Conservation (phyloP, 306 rosid genomes). For the Chamaecrista fasciculata region DNA sequence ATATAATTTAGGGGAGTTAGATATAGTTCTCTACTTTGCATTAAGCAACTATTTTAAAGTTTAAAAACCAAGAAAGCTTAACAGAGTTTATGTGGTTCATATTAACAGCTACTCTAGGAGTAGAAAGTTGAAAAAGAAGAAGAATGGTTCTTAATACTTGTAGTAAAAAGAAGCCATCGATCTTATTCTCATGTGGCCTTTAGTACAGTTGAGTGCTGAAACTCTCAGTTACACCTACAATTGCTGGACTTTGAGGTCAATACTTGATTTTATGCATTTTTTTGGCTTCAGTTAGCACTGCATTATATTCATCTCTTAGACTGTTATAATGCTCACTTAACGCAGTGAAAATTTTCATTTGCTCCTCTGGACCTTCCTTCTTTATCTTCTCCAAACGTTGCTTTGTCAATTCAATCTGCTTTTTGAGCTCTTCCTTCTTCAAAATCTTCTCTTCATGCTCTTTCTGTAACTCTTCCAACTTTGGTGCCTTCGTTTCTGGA, state of each 20-base stretch:
- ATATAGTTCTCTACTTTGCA: too few relatives aligned
- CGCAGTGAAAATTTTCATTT: constrained; percentile 38
- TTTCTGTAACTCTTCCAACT: constrained; percentile 39
- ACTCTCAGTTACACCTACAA: background rate
- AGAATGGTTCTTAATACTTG: too few relatives aligned
- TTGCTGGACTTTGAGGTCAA: background rate
- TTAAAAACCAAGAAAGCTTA: too few relatives aligned
- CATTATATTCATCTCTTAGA: constrained; percentile 50
- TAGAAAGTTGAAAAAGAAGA: too few relatives aligned
- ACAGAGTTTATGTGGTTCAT: too few relatives aligned
- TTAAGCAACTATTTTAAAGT: too few relatives aligned
- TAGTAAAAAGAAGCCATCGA: too few relatives aligned
- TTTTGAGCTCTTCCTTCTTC: constrained; percentile 48
- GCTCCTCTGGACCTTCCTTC: constrained; percentile 27
- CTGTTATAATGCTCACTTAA: constrained; percentile 40
- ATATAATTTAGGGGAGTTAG: too few relatives aligned
- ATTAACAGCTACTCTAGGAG: too few relatives aligned
- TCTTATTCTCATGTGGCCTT: background rate
- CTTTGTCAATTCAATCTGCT: constrained; percentile 41
- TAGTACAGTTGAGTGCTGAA: background rate
- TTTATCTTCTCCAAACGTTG: constrained; percentile 41
- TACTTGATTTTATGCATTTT: constrained; percentile 28
- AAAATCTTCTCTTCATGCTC: constrained; percentile 40
- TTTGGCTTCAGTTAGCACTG: constrained; percentile 33
- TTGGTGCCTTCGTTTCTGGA: constrained; percentile 28